These are phyloP conservation scores for Amborella trichopoda DNA, from an alignment of 164 flowering plant species.

Conservation along the genomic window DNA sequence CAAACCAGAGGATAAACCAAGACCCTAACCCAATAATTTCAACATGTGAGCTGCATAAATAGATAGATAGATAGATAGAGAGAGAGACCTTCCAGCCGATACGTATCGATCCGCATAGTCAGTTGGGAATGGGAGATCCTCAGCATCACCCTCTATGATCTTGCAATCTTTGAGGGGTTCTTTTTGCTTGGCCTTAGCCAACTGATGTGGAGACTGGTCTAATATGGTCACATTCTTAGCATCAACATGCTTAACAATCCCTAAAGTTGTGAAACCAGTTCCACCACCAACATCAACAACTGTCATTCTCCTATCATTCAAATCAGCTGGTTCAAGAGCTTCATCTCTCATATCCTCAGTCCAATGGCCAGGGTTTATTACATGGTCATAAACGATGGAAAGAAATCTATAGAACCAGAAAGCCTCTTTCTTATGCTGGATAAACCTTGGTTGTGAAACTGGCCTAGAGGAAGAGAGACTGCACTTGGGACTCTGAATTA, in stretches of 20 bases:
- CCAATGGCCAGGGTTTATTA: conserved; percentile 77
- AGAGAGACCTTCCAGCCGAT: conserved; percentile 67
- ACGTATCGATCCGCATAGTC: conserved; percentile 79
- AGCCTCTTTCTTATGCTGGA: conserved; percentile 76
- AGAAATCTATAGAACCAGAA: conserved; percentile 77
- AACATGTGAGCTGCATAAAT: too few relatives aligned
- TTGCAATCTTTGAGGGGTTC: conserved; percentile 59
- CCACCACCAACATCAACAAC: conserved; percentile 87
- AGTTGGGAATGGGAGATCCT: conserved; percentile 62
- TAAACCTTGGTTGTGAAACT: conserved; percentile 62
- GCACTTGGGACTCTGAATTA: conserved; percentile 21
- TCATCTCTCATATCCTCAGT: conserved; percentile 86
- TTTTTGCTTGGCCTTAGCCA: conserved; percentile 73
- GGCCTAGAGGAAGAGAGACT: conserved; percentile 50
- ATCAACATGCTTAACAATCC: conserved; percentile 71
- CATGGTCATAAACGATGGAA: conserved; percentile 60
- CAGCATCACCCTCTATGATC: conserved; percentile 69
- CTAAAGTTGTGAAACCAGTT: conserved; percentile 71
- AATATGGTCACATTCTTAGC: conserved; percentile 69
- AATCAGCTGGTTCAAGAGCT: conserved; percentile 71
- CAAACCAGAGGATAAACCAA: too few relatives aligned
- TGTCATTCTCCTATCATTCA: conserved; percentile 32
- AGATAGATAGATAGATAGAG: too few relatives aligned
- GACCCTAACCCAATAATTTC: too few relatives aligned
- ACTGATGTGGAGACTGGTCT: conserved; percentile 79